Evolutionary conservation across 1,284 basidiomycete genomes (phyloP).

Genomic region (Irpex sp.): DNA sequence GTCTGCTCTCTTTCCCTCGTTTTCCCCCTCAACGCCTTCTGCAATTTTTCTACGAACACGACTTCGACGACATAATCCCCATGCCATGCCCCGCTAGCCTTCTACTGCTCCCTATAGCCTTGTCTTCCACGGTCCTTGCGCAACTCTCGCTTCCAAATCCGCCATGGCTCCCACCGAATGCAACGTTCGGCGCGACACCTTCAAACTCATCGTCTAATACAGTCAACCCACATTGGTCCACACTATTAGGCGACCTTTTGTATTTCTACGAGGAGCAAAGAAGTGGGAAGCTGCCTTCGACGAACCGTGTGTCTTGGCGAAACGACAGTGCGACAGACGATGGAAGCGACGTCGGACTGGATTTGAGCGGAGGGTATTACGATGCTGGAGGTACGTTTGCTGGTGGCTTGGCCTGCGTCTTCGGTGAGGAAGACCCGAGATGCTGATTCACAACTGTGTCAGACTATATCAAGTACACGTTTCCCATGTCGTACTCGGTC

Average conservation of each 20-base stretch:
- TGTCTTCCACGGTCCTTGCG: slow-evolving; percentile 24
- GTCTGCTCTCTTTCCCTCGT: too few species aligned
- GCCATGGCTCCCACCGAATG: slow-evolving; percentile 58
- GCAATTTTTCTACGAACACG: not conserved
- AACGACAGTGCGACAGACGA: slow-evolving; percentile 77
- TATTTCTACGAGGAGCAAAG: slow-evolving; percentile 93
- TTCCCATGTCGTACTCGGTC: slow-evolving; percentile 73
- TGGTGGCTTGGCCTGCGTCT: not conserved
- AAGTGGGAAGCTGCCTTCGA: slow-evolving; percentile 65
- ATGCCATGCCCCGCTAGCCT: not conserved
- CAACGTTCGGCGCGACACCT: slow-evolving; percentile 45
- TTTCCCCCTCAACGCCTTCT: not conserved
- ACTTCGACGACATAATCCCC: not conserved
- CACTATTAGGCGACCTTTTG: slow-evolving; percentile 71
- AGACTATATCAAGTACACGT: slow-evolving; percentile 88
- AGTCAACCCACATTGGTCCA: slow-evolving; percentile 78
- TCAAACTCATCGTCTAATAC: slow-evolving; percentile 35
- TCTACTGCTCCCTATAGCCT: not conserved
- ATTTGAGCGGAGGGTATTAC: slow-evolving; percentile 85
- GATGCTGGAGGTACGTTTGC: slow-evolving; percentile 72
- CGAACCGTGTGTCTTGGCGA: slow-evolving; percentile 80
- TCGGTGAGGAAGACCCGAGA: not conserved
- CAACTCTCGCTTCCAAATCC: slow-evolving; percentile 61
- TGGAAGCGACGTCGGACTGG: slow-evolving; percentile 67
- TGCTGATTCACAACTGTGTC: not conserved